Conservation (phyloP, 768 basidiomycete species). For the Grammothele lineata region DNA sequence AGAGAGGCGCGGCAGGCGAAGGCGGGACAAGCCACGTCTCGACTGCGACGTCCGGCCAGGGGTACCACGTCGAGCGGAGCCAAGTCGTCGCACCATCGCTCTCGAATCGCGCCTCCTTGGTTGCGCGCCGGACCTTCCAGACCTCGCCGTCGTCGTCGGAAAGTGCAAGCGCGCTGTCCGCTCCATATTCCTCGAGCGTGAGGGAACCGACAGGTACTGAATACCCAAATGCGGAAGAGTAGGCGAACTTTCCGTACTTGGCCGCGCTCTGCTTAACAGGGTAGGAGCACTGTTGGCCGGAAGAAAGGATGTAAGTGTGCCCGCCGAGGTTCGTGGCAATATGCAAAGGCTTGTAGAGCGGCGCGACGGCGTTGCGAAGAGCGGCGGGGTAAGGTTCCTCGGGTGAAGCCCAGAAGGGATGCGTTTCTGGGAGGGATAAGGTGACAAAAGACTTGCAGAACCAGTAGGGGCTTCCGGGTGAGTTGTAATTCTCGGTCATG, state of each 20-base stretch:
- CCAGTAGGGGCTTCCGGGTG: conserved; percentile 77
- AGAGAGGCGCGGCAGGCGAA: conserved; percentile 47
- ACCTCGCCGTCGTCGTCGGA: conserved; percentile 68
- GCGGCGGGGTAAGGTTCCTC: conserved; percentile 61
- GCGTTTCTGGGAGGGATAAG: conserved; percentile 56
- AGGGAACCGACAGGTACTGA: conserved; percentile 60
- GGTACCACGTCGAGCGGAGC: conserved; percentile 69
- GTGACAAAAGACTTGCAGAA: conserved; percentile 74
- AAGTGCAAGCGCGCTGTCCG: conserved; percentile 66
- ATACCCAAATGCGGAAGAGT: conserved; percentile 76
- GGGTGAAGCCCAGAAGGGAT: conserved; percentile 68
- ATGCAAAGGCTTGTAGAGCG: conserved; percentile 60
- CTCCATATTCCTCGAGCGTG: conserved; percentile 67
- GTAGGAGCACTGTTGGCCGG: conserved; percentile 77
- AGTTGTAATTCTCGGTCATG: conserved; percentile 79
- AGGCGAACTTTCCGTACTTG: conserved; percentile 76
- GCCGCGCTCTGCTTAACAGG: conserved; percentile 74
- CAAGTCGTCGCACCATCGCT: conserved; percentile 31
- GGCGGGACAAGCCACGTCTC: conserved; percentile 77
- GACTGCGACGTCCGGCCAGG: conserved; percentile 67
- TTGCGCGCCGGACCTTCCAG: conserved; percentile 66
- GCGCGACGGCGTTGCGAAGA: conserved; percentile 43
- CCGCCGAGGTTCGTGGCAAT: conserved; percentile 59
- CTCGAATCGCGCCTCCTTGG: conserved; percentile 57
- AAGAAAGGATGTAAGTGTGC: conserved; percentile 69